These are phyloP conservation scores for Exophiala sp. DNA, from an alignment of 2,329 filamentous ascomycete species.

Conservation along the genomic window DNA sequence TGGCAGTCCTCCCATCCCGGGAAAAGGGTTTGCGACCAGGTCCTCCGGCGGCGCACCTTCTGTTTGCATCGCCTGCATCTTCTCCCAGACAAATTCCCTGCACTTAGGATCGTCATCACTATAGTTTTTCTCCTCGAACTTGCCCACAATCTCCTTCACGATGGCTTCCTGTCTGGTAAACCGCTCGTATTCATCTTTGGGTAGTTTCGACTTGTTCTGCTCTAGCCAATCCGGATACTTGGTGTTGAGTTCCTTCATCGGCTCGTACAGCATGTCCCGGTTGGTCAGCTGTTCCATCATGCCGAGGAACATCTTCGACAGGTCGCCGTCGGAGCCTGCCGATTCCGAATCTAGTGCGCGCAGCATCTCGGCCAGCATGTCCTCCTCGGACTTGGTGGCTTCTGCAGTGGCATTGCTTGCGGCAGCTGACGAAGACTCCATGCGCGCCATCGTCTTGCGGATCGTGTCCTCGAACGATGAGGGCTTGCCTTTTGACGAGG, in stretches of 20 bases:
- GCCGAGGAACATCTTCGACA: constrained; percentile 89
- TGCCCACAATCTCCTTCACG: constrained; percentile 79
- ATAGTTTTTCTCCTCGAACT: constrained; percentile 81
- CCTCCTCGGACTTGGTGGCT: constrained; percentile 61
- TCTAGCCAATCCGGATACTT: constrained; percentile 90
- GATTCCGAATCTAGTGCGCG: constrained; percentile 75
- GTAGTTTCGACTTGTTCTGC: constrained; percentile 65
- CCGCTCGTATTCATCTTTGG: constrained; percentile 67
- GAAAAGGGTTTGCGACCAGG: constrained; percentile 58
- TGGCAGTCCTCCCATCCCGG: constrained; percentile 55
- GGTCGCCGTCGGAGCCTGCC: constrained; percentile 68
- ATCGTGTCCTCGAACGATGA: constrained; percentile 81
- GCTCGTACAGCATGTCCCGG: constrained; percentile 96
- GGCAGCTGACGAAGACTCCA: constrained; percentile 83
- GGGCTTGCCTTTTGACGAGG: constrained; percentile 28
- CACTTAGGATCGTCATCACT: constrained; percentile 76
- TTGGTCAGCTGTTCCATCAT: constrained; percentile 99
- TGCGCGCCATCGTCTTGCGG: constrained; percentile 88
- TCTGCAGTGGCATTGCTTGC: constrained; percentile 68
- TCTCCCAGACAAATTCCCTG: constrained; percentile 89
- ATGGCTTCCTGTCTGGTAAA: constrained; percentile 78
- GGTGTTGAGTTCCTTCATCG: constrained; percentile 92
- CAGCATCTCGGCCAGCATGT: constrained; percentile 87
- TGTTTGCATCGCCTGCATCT: constrained; percentile 99
- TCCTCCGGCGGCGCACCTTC: constrained; percentile 86